These are phyloP conservation scores for Phytophthora litchii DNA, from an alignment of 352 stramenopile genomes.

Conservation along the genomic window DNA sequence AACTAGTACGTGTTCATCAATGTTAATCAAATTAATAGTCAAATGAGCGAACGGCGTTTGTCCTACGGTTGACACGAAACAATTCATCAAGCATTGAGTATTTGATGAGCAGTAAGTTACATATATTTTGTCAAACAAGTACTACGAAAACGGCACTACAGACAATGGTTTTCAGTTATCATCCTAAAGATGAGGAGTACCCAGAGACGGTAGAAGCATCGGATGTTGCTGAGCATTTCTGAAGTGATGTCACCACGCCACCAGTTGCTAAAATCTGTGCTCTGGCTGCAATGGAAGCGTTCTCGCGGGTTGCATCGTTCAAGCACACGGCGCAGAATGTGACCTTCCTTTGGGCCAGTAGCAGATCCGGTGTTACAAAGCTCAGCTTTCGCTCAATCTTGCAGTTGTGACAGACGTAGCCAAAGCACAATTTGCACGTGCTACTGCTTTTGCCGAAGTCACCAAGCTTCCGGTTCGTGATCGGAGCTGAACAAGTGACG, in stretches of 20 bases:
- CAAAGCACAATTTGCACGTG: constrained; percentile 46
- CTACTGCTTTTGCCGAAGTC: constrained; percentile 39
- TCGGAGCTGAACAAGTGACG: constrained; percentile 25
- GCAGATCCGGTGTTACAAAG: constrained; percentile 42
- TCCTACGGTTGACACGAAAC: too few species aligned
- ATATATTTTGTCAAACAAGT: not conserved
- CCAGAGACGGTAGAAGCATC: constrained; percentile 24
- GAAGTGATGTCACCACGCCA: constrained; percentile 13
- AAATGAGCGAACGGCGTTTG: too few species aligned
- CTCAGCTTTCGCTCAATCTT: constrained; percentile 39
- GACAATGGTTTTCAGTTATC: not conserved
- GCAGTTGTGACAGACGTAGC: constrained; percentile 36
- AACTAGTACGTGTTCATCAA: too few species aligned
- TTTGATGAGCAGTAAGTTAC: too few species aligned
- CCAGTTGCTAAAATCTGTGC: constrained; percentile 22
- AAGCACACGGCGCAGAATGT: constrained; percentile 45
- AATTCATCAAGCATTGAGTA: too few species aligned
- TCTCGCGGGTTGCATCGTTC: constrained; percentile 31
- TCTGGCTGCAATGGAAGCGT: constrained; percentile 29
- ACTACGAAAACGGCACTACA: not conserved
- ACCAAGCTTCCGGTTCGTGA: constrained; percentile 22
- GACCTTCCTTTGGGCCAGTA: constrained; percentile 33
- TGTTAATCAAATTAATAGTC: too few species aligned
- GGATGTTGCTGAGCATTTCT: constrained; percentile 9
- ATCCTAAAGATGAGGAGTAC: constrained; percentile 21